phyloP scores from a whole-genome alignment of 2,329 filamentous ascomycete genomes.

The Myriosclerotinia scirpicola region DNA sequence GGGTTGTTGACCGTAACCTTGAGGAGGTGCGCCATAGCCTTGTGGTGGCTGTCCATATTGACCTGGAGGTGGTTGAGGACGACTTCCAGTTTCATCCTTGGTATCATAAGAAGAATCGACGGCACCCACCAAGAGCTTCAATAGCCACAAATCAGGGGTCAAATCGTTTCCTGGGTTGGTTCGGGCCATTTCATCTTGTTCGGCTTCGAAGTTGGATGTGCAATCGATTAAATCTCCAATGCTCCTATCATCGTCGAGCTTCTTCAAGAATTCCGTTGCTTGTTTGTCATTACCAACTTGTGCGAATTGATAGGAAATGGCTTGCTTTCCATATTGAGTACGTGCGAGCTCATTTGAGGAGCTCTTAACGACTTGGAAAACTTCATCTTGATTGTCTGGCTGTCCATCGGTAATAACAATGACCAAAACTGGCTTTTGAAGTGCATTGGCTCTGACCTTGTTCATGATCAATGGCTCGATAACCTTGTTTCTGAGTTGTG shows the following conservation, averaged over 20 bases:
- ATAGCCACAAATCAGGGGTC: constrained; percentile 21
- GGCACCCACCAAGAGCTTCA: constrained; percentile 64
- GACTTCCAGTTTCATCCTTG: constrained; percentile 53
- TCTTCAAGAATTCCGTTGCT: constrained; percentile 21
- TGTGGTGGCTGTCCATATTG: constrained; percentile 33
- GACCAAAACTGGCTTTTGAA: constrained; percentile 20
- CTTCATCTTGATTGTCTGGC: constrained; percentile 21
- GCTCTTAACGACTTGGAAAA: constrained; percentile 15
- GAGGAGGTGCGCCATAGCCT: constrained; percentile 18
- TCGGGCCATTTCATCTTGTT: constrained; percentile 21
- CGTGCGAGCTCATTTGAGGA: constrained; percentile 15
- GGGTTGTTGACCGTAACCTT: constrained; percentile 20
- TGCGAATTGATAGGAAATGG: constrained; percentile 22
- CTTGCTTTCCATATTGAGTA: constrained; percentile 19
- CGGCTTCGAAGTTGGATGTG: constrained; percentile 22
- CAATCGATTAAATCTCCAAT: constrained; percentile 22
- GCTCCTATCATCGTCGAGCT: constrained; percentile 12
- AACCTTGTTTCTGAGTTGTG: constrained; percentile 61
- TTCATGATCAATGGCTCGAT: constrained; percentile 59
- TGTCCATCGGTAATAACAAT: constrained; percentile 23
- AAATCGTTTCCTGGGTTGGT: constrained; percentile 9
- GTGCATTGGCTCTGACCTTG: constrained; percentile 8
- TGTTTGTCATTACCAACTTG: constrained; percentile 18
- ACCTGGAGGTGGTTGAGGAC: constrained; percentile 25
- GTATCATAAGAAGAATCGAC: constrained; percentile 66